These are phyloP conservation scores for Capsicum pubescens DNA, from an alignment of 257 asterid species.

Conservation along the genomic window DNA sequence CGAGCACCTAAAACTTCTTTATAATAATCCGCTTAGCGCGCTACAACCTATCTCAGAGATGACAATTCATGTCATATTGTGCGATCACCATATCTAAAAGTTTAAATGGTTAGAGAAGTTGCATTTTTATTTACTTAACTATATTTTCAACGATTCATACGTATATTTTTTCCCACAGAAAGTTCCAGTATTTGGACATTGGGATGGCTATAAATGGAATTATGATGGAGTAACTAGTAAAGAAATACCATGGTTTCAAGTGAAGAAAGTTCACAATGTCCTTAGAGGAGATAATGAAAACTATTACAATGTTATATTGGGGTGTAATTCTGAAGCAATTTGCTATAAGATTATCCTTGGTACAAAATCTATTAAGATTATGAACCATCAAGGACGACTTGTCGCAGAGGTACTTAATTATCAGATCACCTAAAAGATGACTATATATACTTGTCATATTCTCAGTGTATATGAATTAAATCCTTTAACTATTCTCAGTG, in stretches of 20 bases:
- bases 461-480: no score
- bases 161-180: constrained; percentile 34
- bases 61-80: background rate
- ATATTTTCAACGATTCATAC: background rate
- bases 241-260: constrained; percentile 49
- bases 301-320: constrained; percentile 37
- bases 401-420: constrained; percentile 48
- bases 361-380: constrained; percentile 44
- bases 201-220: constrained; percentile 48
- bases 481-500: background rate
- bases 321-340: constrained; percentile 33
- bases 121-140: background rate
- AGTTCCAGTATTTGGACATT: constrained; percentile 34
- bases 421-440: background rate
- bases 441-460: background rate
- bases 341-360: constrained; percentile 40
- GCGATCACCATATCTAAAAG: background rate
- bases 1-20: no score
- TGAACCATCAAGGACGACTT: constrained; percentile 37
- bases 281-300: constrained; percentile 30
- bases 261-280: constrained; percentile 31
- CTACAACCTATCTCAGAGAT: no score
- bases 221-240: constrained; percentile 29
- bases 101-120: background rate
- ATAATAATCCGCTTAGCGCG: no score